Evolutionary conservation across 441 rosid species (phyloP).

Genomic region (Breynia disticha): DNA sequence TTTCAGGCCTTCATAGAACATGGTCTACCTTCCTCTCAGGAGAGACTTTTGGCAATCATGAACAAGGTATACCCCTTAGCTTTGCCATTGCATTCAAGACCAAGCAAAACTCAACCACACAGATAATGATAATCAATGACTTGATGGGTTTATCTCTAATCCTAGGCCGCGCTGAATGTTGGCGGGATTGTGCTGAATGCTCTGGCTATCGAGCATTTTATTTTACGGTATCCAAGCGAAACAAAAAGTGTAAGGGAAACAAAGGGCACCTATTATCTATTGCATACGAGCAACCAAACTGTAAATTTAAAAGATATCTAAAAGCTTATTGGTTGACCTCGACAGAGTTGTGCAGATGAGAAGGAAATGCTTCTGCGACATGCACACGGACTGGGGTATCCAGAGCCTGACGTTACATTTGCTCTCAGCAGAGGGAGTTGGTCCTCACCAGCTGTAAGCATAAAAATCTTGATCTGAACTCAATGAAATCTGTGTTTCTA

Average conservation of each 20-base stretch:
- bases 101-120: no score
- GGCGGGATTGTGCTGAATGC: conserved; percentile 91
- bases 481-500: background rate
- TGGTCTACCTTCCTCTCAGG: conserved; percentile 78
- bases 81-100: no score
- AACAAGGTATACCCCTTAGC: conserved; percentile 44
- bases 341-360: conserved; percentile 52
- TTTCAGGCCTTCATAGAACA: conserved; percentile 80
- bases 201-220: conserved; percentile 82
- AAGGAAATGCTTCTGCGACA: conserved; percentile 67
- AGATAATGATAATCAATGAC: no score
- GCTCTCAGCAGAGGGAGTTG: conserved; percentile 85
- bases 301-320: background rate
- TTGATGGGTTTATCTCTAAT: no score
- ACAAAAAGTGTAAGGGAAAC: conserved; percentile 46
- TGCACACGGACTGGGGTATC: conserved; percentile 76
- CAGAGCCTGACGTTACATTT: conserved; percentile 83
- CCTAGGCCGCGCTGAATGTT: conserved; percentile 61
- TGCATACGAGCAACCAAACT: background rate
- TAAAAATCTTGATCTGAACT: background rate
- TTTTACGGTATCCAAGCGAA: conserved; percentile 72
- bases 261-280: background rate
- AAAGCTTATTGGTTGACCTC: conserved; percentile 10
- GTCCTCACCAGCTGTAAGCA: conserved; percentile 91
- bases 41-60: conserved; percentile 62